These are phyloP conservation scores for Penicillium alfredii DNA, from an alignment of 495 filamentous ascomycete species.

Conservation along the genomic window DNA sequence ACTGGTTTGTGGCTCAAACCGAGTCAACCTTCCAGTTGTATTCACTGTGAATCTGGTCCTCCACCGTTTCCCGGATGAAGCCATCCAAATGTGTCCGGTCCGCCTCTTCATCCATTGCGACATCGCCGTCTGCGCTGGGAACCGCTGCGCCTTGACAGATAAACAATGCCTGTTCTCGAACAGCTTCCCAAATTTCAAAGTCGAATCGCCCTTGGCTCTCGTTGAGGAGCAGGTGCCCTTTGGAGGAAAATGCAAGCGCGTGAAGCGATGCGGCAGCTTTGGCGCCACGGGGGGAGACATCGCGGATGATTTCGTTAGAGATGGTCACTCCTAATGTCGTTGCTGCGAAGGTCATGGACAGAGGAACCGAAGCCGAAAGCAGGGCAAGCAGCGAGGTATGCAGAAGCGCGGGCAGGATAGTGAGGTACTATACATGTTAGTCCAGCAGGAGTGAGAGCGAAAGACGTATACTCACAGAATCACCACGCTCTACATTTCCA, in stretches of 20 bases:
- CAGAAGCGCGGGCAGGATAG: conserved; percentile 67
- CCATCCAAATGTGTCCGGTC: conserved; percentile 44
- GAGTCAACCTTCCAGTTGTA: conserved; percentile 39
- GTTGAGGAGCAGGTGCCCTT: conserved; percentile 65
- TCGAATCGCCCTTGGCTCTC: conserved; percentile 80
- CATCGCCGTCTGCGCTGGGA: conserved; percentile 41
- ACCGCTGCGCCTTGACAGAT: conserved; percentile 50
- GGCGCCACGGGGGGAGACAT: conserved; percentile 52
- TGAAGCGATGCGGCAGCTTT: conserved; percentile 62
- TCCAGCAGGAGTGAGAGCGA: conserved; percentile 1
- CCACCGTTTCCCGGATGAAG: conserved; percentile 59
- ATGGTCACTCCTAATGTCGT: conserved; percentile 55
- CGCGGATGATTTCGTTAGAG: conserved; percentile 44
- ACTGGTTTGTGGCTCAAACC: too few species aligned
- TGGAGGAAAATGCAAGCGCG: conserved; percentile 69
- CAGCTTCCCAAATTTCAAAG: conserved; percentile 68
- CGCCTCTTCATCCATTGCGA: conserved; percentile 29
- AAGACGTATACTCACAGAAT: conserved; percentile 51
- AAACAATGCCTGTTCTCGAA: conserved; percentile 55
- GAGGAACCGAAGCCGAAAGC: conserved; percentile 67
- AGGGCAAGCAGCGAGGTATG: conserved; percentile 70
- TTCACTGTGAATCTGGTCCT: conserved; percentile 37
- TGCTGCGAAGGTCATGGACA: conserved; percentile 63
- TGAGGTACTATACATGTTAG: conserved; percentile 55
- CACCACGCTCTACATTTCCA: conserved; percentile 63